Conservation (phyloP, 176 grass and related monocot species). For the Tillandsia fasciculata region DNA sequence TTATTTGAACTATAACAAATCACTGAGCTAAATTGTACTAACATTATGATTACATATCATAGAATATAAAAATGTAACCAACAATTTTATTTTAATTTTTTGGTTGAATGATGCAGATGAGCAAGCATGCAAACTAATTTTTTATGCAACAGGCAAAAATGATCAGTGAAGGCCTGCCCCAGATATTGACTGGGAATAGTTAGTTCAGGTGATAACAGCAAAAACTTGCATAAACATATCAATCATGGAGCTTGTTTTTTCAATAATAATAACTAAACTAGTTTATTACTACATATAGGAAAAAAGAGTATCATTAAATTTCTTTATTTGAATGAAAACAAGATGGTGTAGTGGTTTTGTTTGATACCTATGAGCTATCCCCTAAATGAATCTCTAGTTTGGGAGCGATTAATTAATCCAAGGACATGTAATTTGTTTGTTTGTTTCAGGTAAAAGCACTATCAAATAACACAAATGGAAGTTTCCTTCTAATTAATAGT, state of each 20-base stretch:
- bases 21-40: too few relatives aligned
- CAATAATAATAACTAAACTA: not conserved
- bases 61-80: too few relatives aligned
- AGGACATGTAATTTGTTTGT: not conserved
- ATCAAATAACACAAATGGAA: not conserved
- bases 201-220: not conserved
- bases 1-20: too few relatives aligned
- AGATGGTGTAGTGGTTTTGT: not conserved
- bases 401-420: not conserved
- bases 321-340: too few relatives aligned
- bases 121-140: too few relatives aligned
- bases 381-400: not conserved
- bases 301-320: too few relatives aligned
- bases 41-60: too few relatives aligned
- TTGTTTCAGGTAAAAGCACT: not conserved
- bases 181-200: not conserved
- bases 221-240: not conserved
- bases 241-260: not conserved
- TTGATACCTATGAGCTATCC: not conserved
- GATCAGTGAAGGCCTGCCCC: slow-evolving; percentile 4
- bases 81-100: too few relatives aligned
- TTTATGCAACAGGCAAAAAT: not conserved
- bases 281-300: not conserved
- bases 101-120: too few relatives aligned
- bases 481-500: not conserved